phyloP scores from a whole-genome alignment of 2,329 filamentous ascomycete genomes.

The Fusarium solani-melongenae region DNA sequence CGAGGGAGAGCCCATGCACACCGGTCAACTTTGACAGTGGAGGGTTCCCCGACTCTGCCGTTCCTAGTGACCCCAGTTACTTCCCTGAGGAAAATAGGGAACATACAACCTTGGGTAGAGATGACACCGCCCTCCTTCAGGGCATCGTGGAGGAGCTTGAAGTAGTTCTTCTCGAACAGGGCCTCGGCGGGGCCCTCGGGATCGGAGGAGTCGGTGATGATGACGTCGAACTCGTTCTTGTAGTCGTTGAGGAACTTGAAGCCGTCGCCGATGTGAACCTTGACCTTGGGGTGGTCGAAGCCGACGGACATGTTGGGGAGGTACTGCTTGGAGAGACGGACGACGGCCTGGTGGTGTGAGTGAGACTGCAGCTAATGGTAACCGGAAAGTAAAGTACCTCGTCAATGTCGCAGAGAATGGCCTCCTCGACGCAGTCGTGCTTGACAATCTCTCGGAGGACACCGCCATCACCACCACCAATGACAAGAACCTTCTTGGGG shows the following conservation, averaged over 20 bases:
- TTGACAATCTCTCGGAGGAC: constrained; percentile 99
- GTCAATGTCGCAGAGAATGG: constrained; percentile 97
- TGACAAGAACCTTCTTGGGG: constrained; percentile 98
- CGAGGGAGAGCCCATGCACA: constrained; percentile 33
- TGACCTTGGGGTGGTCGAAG: constrained; percentile 93
- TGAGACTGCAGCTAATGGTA: too few species aligned
- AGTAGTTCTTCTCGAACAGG: constrained; percentile 99
- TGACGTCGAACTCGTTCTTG: constrained; percentile 98
- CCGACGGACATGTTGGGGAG: constrained; percentile 93
- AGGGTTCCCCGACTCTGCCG: constrained; percentile 43
- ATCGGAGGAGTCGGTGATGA: constrained; percentile 99
- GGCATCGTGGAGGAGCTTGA: constrained; percentile 90
- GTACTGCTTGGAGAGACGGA: constrained; percentile 98
- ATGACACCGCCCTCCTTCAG: constrained; percentile 97
- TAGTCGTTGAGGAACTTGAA: constrained; percentile 98
- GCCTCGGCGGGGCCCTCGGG: constrained; percentile 96
- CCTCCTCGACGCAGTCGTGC: constrained; percentile 97
- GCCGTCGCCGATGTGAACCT: constrained; percentile 92
- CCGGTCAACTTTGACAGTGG: constrained; percentile 34
- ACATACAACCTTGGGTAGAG: constrained; percentile 99
- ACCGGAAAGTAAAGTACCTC: constrained; percentile 61
- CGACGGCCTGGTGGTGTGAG: constrained; percentile 74
- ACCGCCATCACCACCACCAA: constrained; percentile 96
- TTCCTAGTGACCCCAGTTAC: constrained; percentile 51
- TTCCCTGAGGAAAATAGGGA: constrained; percentile 69